Conservation (phyloP, 176 grass and related monocot genomes). For the Phoenix dactylifera region DNA sequence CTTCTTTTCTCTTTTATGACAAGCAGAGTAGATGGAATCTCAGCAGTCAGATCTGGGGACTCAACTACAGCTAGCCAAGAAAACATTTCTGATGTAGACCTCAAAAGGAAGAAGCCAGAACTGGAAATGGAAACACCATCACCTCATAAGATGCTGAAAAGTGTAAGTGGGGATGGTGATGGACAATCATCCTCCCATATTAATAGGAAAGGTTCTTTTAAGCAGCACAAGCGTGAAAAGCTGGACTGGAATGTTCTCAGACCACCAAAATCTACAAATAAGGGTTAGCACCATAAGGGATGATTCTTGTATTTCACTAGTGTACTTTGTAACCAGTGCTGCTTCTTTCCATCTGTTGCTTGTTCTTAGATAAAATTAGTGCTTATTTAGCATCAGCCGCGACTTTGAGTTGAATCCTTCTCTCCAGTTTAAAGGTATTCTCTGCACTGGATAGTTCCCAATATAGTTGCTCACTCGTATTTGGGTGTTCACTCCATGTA, state of each 20-base stretch:
- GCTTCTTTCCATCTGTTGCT: too few relatives aligned
- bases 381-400: too few relatives aligned
- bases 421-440: too few relatives aligned
- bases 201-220: slow-evolving; percentile 33
- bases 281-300: background rate
- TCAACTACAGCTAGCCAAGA: slow-evolving; percentile 19
- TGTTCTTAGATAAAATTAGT: too few relatives aligned
- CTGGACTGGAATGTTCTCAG: slow-evolving; percentile 56
- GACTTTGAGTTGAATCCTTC: too few relatives aligned
- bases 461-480: too few relatives aligned
- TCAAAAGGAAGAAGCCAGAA: slow-evolving; percentile 61
- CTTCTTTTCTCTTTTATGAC: slow-evolving; percentile 22
- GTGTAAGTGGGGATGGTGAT: background rate
- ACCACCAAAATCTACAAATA: slow-evolving; percentile 18
- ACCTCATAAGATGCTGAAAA: slow-evolving; percentile 34
- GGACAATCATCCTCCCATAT: slow-evolving; percentile 35
- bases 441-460: too few relatives aligned
- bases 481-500: too few relatives aligned
- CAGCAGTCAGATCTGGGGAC: slow-evolving; percentile 19
- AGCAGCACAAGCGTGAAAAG: slow-evolving; percentile 45
- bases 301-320: too few relatives aligned
- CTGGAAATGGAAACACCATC: slow-evolving; percentile 36
- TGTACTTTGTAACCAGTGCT: too few relatives aligned
- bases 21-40: slow-evolving; percentile 36
- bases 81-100: slow-evolving; percentile 16